Evolutionary conservation across 139 green algal species (phyloP).

Genomic region (Tetratostichococcus sp.): DNA sequence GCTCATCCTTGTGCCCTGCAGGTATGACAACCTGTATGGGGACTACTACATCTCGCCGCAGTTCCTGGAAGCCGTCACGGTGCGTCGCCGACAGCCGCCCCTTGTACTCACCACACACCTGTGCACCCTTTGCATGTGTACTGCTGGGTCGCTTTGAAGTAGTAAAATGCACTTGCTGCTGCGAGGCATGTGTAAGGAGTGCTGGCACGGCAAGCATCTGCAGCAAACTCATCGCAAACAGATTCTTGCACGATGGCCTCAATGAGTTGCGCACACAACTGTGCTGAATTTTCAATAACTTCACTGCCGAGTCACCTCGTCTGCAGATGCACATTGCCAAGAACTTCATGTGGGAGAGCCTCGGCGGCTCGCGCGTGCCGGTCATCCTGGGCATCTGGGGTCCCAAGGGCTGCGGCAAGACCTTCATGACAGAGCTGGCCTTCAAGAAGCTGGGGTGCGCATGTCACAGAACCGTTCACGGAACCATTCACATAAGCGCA

Average conservation of each 20-base stretch:
- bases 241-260: no score
- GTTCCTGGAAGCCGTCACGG: constrained; percentile 72
- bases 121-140: no score
- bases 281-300: no score
- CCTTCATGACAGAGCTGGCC: constrained; percentile 84
- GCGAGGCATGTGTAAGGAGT: no score
- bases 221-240: no score
- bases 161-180: no score
- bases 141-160: no score
- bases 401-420: constrained; percentile 65
- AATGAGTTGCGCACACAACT: no score
- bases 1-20: background rate
- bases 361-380: constrained; percentile 21
- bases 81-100: constrained; percentile 29
- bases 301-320: no score
- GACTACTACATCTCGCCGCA: constrained; percentile 82
- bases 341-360: constrained; percentile 71
- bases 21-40: constrained; percentile 39
- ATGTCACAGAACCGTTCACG: background rate
- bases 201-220: no score
- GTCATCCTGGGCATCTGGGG: constrained; percentile 57
- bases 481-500: no score
- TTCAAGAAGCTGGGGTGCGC: constrained; percentile 84
- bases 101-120: no score
- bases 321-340: constrained; percentile 85